Evolutionary conservation across 2,329 filamentous ascomycete species (phyloP).

Genomic region (Penicillium sp.): DNA sequence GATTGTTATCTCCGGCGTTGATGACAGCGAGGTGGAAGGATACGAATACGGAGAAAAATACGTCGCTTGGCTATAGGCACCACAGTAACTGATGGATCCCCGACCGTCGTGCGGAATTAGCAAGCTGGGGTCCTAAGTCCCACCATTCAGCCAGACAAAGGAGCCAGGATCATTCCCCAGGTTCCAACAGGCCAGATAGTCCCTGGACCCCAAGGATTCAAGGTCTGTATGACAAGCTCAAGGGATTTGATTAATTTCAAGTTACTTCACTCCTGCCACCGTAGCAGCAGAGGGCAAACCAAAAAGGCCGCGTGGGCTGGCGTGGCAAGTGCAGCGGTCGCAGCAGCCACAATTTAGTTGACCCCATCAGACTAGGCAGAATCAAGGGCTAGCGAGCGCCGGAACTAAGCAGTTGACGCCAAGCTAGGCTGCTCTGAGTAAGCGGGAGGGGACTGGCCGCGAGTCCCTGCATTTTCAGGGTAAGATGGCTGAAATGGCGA

Average conservation of each 20-base stretch:
- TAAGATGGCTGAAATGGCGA: slow-evolving; percentile 3
- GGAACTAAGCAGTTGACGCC: slow-evolving; percentile 10
- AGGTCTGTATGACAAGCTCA: background rate
- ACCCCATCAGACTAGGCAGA: slow-evolving; percentile 17
- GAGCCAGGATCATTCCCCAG: background rate
- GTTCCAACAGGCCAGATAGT: background rate
- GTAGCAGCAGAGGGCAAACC: background rate
- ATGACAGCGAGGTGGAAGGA: background rate
- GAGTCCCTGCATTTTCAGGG: slow-evolving; percentile 29
- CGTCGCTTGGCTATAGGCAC: too few relatives aligned
- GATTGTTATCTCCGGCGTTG: background rate
- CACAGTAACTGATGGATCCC: background rate
- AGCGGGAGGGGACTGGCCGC: slow-evolving; percentile 19
- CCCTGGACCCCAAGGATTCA: background rate
- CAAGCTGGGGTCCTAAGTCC: background rate
- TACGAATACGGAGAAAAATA: background rate
- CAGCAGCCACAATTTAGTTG: slow-evolving; percentile 10
- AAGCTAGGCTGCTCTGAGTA: slow-evolving; percentile 1
- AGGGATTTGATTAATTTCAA: slow-evolving; percentile 6
- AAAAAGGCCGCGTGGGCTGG: slow-evolving; percentile 16
- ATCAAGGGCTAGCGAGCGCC: slow-evolving; percentile 10
- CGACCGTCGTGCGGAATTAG: background rate
- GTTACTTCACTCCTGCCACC: slow-evolving; percentile 8
- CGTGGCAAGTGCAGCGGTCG: slow-evolving; percentile 24
- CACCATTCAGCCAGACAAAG: background rate